phyloP scores from a whole-genome alignment of 2,329 filamentous ascomycete genomes.

The Talaromyces albobiverticillius region DNA sequence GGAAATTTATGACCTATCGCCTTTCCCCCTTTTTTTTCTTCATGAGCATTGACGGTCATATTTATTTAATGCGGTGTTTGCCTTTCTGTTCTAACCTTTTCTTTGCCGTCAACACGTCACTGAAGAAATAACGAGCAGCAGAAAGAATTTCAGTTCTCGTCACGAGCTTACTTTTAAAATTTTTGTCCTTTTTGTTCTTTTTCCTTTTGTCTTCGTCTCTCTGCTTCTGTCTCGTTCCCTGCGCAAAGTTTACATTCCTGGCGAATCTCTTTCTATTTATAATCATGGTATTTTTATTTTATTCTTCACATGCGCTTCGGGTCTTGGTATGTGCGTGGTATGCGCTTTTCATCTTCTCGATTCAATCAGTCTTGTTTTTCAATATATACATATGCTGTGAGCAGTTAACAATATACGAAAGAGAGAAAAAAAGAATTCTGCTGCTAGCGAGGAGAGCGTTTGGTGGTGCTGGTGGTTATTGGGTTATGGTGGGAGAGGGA shows the following conservation, averaged over 20 bases:
- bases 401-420: not conserved
- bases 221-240: not conserved
- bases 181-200: not conserved
- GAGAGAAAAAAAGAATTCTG: not conserved
- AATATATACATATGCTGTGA: not conserved
- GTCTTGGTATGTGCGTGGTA: not conserved
- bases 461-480: not conserved
- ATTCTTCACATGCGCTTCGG: not conserved
- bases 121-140: not conserved
- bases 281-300: not conserved
- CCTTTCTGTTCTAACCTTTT: not conserved
- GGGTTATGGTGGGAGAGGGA: not conserved
- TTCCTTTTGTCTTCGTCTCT: not conserved
- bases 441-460: not conserved
- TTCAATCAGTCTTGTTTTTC: not conserved
- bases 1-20: not conserved
- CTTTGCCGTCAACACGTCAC: too few species aligned
- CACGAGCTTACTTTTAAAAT: not conserved
- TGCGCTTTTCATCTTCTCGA: not conserved
- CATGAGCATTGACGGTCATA: not conserved
- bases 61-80: not conserved
- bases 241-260: not conserved
- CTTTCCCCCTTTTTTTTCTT: not conserved
- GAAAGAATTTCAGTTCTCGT: not conserved
- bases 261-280: not conserved